Conservation (phyloP, 73 alveolate genomes). For the Diophrys sp. region DNA sequence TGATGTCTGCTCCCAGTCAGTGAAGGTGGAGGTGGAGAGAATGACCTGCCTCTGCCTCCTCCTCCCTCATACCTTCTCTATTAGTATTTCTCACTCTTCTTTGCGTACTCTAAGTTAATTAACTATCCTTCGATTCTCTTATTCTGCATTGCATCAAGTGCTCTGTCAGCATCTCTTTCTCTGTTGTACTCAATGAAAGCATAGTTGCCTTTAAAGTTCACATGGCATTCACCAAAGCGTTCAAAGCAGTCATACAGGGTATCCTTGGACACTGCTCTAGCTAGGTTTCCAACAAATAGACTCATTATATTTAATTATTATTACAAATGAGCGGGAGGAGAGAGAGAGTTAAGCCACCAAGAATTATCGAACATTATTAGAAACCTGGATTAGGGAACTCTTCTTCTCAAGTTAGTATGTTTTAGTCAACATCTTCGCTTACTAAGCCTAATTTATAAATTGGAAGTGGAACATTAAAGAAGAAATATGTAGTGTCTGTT, state of each 20-base stretch:
- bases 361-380: too few relatives aligned
- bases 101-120: slow-evolving; percentile 15
- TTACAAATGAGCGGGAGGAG: too few relatives aligned
- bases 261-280: slow-evolving; percentile 14
- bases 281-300: slow-evolving; percentile 26
- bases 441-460: too few relatives aligned
- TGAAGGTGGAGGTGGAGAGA: neutral
- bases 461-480: too few relatives aligned
- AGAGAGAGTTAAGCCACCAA: too few relatives aligned
- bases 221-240: slow-evolving; percentile 16
- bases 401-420: too few relatives aligned
- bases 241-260: neutral
- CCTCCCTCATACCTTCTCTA: neutral
- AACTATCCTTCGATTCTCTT: slow-evolving; percentile 19
- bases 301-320: slow-evolving; percentile 8
- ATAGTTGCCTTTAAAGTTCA: slow-evolving; percentile 17
- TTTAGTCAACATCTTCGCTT: too few relatives aligned
- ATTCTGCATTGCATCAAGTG: slow-evolving; percentile 17
- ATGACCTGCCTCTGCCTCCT: neutral
- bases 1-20: neutral
- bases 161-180: slow-evolving; percentile 13
- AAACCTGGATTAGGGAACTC: too few relatives aligned
- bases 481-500: too few relatives aligned
- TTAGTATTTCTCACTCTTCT: slow-evolving; percentile 13
- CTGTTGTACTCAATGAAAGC: slow-evolving; percentile 25